These are phyloP conservation scores for Pseudotulostoma volvatum DNA, from an alignment of 495 filamentous ascomycete genomes.

Conservation along the genomic window DNA sequence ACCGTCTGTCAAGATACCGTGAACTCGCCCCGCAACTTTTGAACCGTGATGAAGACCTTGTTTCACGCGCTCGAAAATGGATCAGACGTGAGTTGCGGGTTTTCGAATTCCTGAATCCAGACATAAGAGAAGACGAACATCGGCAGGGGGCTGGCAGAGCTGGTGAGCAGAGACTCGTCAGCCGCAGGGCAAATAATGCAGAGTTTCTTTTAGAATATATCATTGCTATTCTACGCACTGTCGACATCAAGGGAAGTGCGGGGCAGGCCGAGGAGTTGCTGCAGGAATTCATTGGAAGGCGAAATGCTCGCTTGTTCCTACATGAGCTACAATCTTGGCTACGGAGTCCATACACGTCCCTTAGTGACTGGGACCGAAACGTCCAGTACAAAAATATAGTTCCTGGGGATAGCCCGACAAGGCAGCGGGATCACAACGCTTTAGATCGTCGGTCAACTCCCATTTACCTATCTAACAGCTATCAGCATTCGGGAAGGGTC, in stretches of 20 bases:
- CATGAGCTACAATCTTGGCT: constrained; percentile 75
- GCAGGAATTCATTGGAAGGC: constrained; percentile 67
- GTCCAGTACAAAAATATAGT: constrained; percentile 47
- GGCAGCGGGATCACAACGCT: neutral
- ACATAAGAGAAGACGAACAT: constrained; percentile 5
- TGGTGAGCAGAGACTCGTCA: constrained; percentile 21
- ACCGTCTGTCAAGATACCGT: constrained; percentile 60
- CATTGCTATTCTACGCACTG: constrained; percentile 71
- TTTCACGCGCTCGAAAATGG: constrained; percentile 74
- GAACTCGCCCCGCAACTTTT: constrained; percentile 58
- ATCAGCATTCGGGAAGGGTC: constrained; percentile 12
- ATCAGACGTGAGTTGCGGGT: constrained; percentile 78
- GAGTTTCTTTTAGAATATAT: constrained; percentile 87
- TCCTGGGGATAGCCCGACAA: neutral
- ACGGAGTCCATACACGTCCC: constrained; percentile 51
- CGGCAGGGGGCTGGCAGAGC: constrained; percentile 17
- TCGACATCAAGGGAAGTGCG: constrained; percentile 72
- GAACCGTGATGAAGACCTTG: constrained; percentile 42
- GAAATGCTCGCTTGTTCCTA: constrained; percentile 62
- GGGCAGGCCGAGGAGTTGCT: constrained; percentile 81
- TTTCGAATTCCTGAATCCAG: constrained; percentile 54
- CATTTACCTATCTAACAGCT: constrained; percentile 7
- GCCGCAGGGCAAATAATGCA: constrained; percentile 51
- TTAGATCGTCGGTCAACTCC: constrained; percentile 13
- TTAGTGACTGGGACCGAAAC: constrained; percentile 66